phyloP scores from a whole-genome alignment of 129 eudicot species.

The Tagetes patula region DNA sequence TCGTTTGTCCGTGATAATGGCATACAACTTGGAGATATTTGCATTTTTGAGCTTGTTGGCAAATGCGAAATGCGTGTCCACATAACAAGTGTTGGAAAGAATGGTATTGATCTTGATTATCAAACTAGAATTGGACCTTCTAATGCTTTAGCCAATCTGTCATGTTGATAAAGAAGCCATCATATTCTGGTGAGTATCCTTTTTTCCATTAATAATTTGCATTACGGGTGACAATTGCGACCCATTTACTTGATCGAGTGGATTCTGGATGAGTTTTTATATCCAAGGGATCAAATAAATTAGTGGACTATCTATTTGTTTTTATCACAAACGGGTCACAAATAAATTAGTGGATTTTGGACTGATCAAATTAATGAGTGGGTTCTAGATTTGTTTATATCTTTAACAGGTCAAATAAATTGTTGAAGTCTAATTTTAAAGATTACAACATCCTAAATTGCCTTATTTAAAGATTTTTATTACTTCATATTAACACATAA shows the following conservation, averaged over 20 bases:
- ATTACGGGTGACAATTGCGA: neutral
- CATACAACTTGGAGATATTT: conserved; percentile 77
- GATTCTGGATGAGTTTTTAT: neutral
- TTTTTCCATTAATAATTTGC: conserved; percentile 1
- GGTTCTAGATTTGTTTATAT: neutral
- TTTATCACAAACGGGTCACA: neutral
- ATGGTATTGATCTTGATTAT: conserved; percentile 23
- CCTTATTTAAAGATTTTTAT: neutral
- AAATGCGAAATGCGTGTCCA: conserved; percentile 77
- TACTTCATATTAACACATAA: neutral
- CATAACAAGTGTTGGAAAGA: conserved; percentile 50
- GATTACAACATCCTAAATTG: neutral
- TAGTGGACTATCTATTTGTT: no score
- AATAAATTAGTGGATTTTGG: neutral
- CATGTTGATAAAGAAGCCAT: conserved; percentile 17
- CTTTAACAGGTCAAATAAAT: neutral
- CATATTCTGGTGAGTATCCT: conserved; percentile 25
- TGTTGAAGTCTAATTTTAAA: neutral
- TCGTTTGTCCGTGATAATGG: conserved; percentile 83
- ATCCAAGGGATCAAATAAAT: neutral
- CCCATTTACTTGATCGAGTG: neutral
- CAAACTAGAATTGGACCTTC: conserved; percentile 42
- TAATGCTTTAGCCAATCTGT: conserved; percentile 26
- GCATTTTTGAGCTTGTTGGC: conserved; percentile 87
- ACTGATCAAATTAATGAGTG: neutral